phyloP scores from a whole-genome alignment of 192 early-diverging fungal species.

The Phycomyces nitens region DNA sequence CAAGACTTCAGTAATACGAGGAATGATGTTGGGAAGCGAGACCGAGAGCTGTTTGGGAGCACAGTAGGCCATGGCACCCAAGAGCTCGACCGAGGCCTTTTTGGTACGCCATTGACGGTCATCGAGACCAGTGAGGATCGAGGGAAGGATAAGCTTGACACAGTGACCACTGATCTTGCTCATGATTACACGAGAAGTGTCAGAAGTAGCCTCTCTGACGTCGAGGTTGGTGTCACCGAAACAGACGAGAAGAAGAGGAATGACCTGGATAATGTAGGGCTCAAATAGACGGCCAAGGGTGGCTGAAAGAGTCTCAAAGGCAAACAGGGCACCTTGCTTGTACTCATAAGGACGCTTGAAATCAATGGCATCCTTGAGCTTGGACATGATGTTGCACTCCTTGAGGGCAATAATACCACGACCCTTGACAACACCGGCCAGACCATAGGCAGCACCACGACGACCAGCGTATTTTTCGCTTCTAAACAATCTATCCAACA shows the following conservation, averaged over 20 bases:
- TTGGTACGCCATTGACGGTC: slow-evolving; percentile 97
- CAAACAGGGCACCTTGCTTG: slow-evolving; percentile 92
- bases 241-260: slow-evolving; percentile 82
- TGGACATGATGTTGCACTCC: slow-evolving; percentile 74
- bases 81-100: slow-evolving; percentile 90
- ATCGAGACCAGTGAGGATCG: slow-evolving; percentile 80
- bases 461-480: slow-evolving; percentile 80
- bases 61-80: slow-evolving; percentile 93
- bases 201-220: slow-evolving; percentile 88
- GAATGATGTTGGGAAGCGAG: slow-evolving; percentile 88
- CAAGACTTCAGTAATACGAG: slow-evolving; percentile 86
- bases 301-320: slow-evolving; percentile 84
- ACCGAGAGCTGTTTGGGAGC: slow-evolving; percentile 93
- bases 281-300: slow-evolving; percentile 92
- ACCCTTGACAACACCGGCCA: slow-evolving; percentile 92
- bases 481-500: slow-evolving; percentile 69
- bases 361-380: slow-evolving; percentile 78
- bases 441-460: slow-evolving; percentile 92
- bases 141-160: slow-evolving; percentile 94
- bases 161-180: slow-evolving; percentile 90
- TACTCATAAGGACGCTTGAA: slow-evolving; percentile 70
- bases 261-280: slow-evolving; percentile 92
- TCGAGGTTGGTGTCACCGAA: slow-evolving; percentile 81
- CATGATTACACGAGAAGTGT: slow-evolving; percentile 92
- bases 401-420: slow-evolving; percentile 85